phyloP scores from a whole-genome alignment of 192 early-diverging fungal species.

The Oehlia diaphana region DNA sequence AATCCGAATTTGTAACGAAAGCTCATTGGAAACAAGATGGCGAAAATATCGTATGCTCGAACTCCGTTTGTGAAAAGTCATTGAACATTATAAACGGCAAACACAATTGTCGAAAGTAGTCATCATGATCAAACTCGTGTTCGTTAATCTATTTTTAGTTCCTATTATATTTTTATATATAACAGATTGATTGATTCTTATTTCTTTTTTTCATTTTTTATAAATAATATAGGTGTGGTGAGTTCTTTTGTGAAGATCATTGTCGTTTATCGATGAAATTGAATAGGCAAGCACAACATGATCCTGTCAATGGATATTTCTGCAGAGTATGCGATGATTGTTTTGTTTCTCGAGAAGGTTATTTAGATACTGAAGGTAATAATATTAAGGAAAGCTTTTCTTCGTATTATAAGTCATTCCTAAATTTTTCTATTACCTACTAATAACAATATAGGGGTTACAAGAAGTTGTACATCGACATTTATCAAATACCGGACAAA shows the following conservation, averaged over 20 bases:
- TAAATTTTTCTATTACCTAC: neutral
- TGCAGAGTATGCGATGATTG: constrained; percentile 64
- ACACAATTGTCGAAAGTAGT: constrained; percentile 57
- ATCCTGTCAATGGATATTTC: constrained; percentile 52
- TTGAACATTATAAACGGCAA: constrained; percentile 51
- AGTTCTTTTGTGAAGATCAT: constrained; percentile 62
- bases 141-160: neutral
- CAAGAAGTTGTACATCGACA: constrained; percentile 48
- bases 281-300: constrained; percentile 58
- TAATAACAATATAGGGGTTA: constrained; percentile 33
- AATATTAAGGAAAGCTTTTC: neutral
- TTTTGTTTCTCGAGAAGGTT: constrained; percentile 44
- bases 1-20: constrained; percentile 47
- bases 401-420: neutral
- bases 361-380: constrained; percentile 45
- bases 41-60: constrained; percentile 47
- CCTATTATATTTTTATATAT: neutral
- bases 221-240: constrained; percentile 54
- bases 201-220: constrained; percentile 7
- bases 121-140: constrained; percentile 20
- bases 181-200: neutral
- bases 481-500: constrained; percentile 53
- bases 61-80: constrained; percentile 45
- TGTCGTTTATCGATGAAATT: constrained; percentile 58
- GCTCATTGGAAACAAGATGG: constrained; percentile 57